These are phyloP conservation scores for Theileria luwenshuni DNA, from an alignment of 169 alveolate species.

Conservation along the genomic window DNA sequence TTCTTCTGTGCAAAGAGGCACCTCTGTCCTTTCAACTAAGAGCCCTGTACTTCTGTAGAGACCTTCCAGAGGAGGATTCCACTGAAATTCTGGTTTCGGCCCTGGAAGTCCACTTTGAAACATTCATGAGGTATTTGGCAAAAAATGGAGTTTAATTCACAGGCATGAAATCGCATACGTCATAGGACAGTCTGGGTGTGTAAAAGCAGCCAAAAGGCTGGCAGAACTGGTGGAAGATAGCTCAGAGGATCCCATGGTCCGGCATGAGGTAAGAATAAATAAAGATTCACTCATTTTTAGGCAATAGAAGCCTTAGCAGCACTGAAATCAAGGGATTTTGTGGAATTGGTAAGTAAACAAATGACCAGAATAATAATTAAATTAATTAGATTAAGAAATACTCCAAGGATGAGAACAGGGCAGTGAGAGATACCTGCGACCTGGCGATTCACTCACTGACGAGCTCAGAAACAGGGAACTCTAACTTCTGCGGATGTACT, in stretches of 20 bases:
- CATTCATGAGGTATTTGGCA: conserved; percentile 50
- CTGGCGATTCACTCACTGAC: conserved; percentile 52
- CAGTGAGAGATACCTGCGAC: conserved; percentile 60
- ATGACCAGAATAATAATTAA: background rate
- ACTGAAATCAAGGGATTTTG: conserved; percentile 67
- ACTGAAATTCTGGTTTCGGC: conserved; percentile 40
- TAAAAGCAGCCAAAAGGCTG: conserved; percentile 70
- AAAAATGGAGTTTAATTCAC: conserved; percentile 12
- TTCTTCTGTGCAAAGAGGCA: conserved; percentile 31
- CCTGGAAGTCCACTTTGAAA: conserved; percentile 50
- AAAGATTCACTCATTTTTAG: background rate
- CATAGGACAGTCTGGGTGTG: conserved; percentile 85
- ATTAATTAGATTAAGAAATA: conserved; percentile 43
- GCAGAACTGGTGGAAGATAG: conserved; percentile 74
- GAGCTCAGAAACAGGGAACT: conserved; percentile 15
- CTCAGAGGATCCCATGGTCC: conserved; percentile 83
- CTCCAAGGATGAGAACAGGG: conserved; percentile 31
- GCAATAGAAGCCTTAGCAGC: conserved; percentile 84
- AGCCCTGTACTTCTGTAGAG: conserved; percentile 65
- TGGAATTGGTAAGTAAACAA: conserved; percentile 69
- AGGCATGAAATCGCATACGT: conserved; percentile 91
- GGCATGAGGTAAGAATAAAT: conserved; percentile 85
- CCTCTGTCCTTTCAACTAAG: conserved; percentile 51
- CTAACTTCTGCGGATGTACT: conserved; percentile 21
- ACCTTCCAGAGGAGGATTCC: conserved; percentile 41